Evolutionary conservation across 2,329 filamentous ascomycete species (phyloP), one percentile per base, ranked within the genome.

Genomic region (Stromatinia cepivora): DNA sequence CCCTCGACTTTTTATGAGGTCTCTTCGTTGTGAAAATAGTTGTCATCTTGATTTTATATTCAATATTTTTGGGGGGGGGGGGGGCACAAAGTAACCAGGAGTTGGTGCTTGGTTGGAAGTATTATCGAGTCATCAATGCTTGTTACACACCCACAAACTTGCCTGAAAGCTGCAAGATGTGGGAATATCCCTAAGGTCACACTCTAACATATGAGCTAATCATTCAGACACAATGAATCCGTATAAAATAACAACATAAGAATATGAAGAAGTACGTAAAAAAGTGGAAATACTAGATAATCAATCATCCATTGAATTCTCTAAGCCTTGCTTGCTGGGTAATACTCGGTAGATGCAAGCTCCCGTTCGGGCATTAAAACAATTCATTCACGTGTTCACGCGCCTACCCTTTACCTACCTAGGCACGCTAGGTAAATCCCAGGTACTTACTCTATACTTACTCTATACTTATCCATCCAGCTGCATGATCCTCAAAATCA

Each of bases 1-100:
- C 74, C 67, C 76, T 75, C 10, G 75, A 76, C 69, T 78, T 78
- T 66, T 75, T 77, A 65, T 78, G 76, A 25, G 76, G 73, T 65
- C 76, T 67, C 67, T 77, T 78, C 8, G 76, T 73, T 8, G 74
- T 71, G 67, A 76, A 77, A 25, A 72, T 69, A 28, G 42, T 52
- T 9, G 59, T 3, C 56, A 68, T 62, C n/a, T 52, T n/a, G 34
- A 56, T 42, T 50, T 22, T n/a, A n/a, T 39, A 22, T 22, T 31
- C 8, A 28, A 13, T 52, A 28, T 20, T 17, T 42, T 42, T 25
- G 4, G 15, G 39, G 39, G 22, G n/a, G 4, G 15, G 39, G 39
- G 22, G n/a, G 8, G 10, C 2, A n/a, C 10, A 50, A 64, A 50
- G 13, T 36, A 13, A 4, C 22, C 22, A n/a, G 42, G 9, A 53